A percentile compares a stretch with the other conserved stretches of the same genome.
These are phyloP conservation scores for Colletotrichum destructivum DNA, from an alignment of 2,329 filamentous ascomycete genomes.

Conservation along the genomic window DNA sequence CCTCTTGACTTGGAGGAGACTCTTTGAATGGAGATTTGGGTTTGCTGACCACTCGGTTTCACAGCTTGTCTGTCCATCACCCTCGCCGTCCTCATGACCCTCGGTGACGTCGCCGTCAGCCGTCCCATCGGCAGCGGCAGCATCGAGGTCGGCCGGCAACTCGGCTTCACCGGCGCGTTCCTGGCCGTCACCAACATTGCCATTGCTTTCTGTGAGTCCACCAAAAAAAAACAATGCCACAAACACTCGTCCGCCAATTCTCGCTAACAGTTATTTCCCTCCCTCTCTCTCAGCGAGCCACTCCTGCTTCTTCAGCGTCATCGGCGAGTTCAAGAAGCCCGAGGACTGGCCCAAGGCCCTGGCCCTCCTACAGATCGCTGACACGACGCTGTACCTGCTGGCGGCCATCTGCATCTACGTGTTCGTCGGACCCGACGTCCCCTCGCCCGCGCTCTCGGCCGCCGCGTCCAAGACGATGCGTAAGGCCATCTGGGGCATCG, in stretches of 20 bases:
- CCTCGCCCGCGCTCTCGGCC: conserved; percentile 77
- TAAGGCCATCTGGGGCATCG: conserved; percentile 78
- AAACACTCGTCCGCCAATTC: accelerated
- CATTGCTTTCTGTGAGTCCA: conserved; percentile 69
- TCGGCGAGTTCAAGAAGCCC: conserved; percentile 75
- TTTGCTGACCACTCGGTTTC: neutral
- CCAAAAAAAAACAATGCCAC: conserved; percentile 24
- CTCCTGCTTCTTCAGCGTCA: conserved; percentile 78
- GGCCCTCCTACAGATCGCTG: conserved; percentile 67
- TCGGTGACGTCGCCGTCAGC: conserved; percentile 72
- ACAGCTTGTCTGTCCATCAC: conserved; percentile 72
- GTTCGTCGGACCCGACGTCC: conserved; percentile 73
- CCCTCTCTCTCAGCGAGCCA: conserved; percentile 60
- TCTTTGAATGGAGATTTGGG: neutral
- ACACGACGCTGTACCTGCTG: conserved; percentile 74
- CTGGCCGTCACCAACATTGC: conserved; percentile 75
- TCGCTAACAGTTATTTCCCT: neutral
- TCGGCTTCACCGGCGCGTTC: conserved; percentile 68
- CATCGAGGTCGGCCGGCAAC: conserved; percentile 53
- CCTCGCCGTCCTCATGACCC: conserved; percentile 73
- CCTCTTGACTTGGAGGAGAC: neutral
- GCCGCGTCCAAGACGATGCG: conserved; percentile 66
- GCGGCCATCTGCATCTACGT: conserved; percentile 78
- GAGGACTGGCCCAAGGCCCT: conserved; percentile 69
- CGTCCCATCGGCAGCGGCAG: conserved; percentile 54